A percentile compares a stretch with the other conserved stretches of the same genome.
These are phyloP conservation scores for Wickerhamiella slavikovae DNA, from an alignment of 805 yeast species.

Conservation along the genomic window DNA sequence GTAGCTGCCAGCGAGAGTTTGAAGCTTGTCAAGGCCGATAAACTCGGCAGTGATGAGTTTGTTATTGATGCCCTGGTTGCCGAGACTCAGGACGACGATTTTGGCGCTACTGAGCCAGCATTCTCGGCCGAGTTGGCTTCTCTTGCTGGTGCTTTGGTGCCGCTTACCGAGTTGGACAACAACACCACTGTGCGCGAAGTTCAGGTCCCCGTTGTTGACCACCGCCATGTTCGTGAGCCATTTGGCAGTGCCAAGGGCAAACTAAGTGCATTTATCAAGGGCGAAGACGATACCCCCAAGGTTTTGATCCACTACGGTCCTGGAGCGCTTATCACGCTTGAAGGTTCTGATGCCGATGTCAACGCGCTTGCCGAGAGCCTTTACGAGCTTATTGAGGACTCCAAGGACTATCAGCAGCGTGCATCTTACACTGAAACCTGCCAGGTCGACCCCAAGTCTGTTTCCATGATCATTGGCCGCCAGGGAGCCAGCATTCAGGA, in stretches of 20 bases:
- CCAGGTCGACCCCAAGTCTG: constrained; percentile 41
- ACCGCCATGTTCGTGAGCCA: constrained; percentile 40
- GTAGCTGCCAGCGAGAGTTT: constrained; percentile 18
- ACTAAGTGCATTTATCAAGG: constrained; percentile 1
- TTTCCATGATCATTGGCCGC: constrained; percentile 76
- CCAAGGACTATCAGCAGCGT: constrained; percentile 28
- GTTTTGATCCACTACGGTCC: constrained; percentile 23
- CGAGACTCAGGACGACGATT: constrained; percentile 33
- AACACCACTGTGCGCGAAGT: constrained; percentile 32
- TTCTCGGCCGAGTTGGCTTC: constrained; percentile 30
- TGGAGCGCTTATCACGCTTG: constrained; percentile 36
- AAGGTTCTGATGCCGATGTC: constrained; percentile 31
- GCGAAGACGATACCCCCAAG: background rate
- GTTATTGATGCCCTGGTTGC: constrained; percentile 38
- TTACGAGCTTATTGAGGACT: constrained; percentile 32
- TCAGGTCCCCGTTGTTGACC: constrained; percentile 32
- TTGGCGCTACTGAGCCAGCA: constrained; percentile 48
- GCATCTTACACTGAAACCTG: constrained; percentile 26
- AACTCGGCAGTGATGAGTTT: constrained; percentile 25
- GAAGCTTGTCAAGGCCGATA: constrained; percentile 12
- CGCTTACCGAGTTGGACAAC: constrained; percentile 36
- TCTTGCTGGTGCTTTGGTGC: constrained; percentile 34
- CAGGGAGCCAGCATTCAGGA: constrained; percentile 57
- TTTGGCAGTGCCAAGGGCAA: constrained; percentile 8
- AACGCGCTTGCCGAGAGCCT: constrained; percentile 31